These are phyloP conservation scores for Candida anutae DNA, from an alignment of 1,139 yeast species.

Conservation along the genomic window DNA sequence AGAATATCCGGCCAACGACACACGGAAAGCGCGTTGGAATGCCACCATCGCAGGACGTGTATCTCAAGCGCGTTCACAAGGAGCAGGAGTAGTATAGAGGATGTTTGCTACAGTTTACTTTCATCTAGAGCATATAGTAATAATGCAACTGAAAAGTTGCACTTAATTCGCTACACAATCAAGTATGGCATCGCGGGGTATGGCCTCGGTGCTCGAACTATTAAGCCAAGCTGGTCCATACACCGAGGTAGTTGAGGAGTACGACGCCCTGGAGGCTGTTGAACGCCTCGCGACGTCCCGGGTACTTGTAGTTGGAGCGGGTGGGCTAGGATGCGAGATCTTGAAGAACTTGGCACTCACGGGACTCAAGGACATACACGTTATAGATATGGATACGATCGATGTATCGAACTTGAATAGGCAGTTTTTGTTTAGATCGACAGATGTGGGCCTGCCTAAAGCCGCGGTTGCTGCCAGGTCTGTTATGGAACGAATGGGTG, in stretches of 20 bases:
- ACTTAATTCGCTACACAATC: too few relatives aligned
- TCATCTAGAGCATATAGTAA: too few relatives aligned
- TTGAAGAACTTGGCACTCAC: slow-evolving; percentile 73
- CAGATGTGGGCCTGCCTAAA: slow-evolving; percentile 75
- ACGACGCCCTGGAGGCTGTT: slow-evolving; percentile 17
- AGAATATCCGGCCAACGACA: slow-evolving; percentile 2
- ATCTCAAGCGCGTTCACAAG: neutral
- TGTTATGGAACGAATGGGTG: slow-evolving; percentile 30
- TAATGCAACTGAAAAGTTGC: too few relatives aligned
- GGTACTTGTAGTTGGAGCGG: slow-evolving; percentile 75
- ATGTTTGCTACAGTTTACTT: too few relatives aligned
- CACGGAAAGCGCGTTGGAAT: slow-evolving; percentile 25
- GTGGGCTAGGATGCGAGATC: slow-evolving; percentile 94
- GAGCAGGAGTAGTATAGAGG: too few relatives aligned
- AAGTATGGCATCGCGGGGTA: slow-evolving; percentile 1
- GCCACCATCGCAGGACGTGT: slow-evolving; percentile 23
- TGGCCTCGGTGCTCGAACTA: slow-evolving; percentile 16
- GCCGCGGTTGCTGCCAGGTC: slow-evolving; percentile 72
- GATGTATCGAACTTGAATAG: slow-evolving; percentile 86
- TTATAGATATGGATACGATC: slow-evolving; percentile 93
- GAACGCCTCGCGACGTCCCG: slow-evolving; percentile 21
- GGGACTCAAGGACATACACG: slow-evolving; percentile 68
- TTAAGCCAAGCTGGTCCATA: slow-evolving; percentile 30
- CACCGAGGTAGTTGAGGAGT: slow-evolving; percentile 35
- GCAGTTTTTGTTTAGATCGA: slow-evolving; percentile 70